Evolutionary conservation across 2,329 filamentous ascomycete genomes (phyloP), one percentile per base, ranked within the genome.

Genomic region (Hymenoscyphus scutula): DNA sequence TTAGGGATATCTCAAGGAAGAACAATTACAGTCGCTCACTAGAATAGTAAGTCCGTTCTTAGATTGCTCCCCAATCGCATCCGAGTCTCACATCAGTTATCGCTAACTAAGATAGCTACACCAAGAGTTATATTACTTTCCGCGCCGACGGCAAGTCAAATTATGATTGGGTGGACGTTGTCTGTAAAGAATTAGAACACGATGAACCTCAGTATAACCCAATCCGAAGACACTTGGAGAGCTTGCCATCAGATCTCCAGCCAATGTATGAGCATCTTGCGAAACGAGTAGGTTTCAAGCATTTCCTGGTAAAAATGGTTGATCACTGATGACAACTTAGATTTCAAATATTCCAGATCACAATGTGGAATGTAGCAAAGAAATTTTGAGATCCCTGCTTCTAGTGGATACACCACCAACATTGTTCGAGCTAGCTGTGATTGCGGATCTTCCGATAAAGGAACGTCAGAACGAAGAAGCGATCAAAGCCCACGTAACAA

Each of bases 181-280:
- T 58, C 17, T 58, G 56, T 23, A 29, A 41, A 45, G 56, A 58
- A 13, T 38, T 58, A 27, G 56, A 58, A 11, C 45, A 45, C 27
- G 56, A 58, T 19, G 25, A 48, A 7, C 34, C 56, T 29, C 34
- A 58, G 34, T 58, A 58, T 13, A 58, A 29, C 19, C 17, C 37
- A 10, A 48, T 58, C 13, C 34, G 56, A 29, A 41, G 38, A 45
- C 56, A 58, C 29, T n/a, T 58, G 27, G 56, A 58, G n/a, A 58
- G 56, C 10, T 38, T 58, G 5, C 56, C 56, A 17, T 58, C 56
- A 58, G 56, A 58, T 58, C 56, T 58, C 17, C 32, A 30, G n/a
- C 56, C 56, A 13, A 58, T 58, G 56, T 58, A 58, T 38, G 56
- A 58, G 5, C 56, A 58, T 10, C 56, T 58, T n/a, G 48, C 56